These are phyloP conservation scores for Sclerotinia trifoliorum DNA, from an alignment of 2,329 filamentous ascomycete genomes.

Conservation along the genomic window DNA sequence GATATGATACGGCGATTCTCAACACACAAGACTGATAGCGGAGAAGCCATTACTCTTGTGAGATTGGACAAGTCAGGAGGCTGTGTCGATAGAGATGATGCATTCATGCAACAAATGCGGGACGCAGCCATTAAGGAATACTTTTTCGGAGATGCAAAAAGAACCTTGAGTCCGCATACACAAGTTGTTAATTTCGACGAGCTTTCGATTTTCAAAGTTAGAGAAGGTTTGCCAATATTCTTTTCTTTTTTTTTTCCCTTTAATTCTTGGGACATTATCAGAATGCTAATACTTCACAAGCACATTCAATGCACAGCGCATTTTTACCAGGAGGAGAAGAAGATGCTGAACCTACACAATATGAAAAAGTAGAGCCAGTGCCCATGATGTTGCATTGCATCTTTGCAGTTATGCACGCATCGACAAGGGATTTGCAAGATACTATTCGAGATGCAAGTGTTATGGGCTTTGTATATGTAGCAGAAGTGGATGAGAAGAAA, in stretches of 20 bases:
- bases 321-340: slow-evolving; percentile 40
- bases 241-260: not conserved
- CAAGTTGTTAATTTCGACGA: slow-evolving; percentile 78
- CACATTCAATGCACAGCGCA: slow-evolving; percentile 35
- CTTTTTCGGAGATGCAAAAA: slow-evolving; percentile 81
- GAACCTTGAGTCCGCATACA: slow-evolving; percentile 81
- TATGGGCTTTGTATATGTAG: slow-evolving; percentile 90
- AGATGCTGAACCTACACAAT: slow-evolving; percentile 42
- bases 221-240: slow-evolving; percentile 49
- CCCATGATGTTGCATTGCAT: slow-evolving; percentile 75
- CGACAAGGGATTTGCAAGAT: slow-evolving; percentile 65
- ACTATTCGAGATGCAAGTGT: slow-evolving; percentile 77
- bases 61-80: slow-evolving; percentile 83
- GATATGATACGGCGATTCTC: slow-evolving; percentile 72
- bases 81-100: slow-evolving; percentile 71
- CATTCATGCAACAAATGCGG: slow-evolving; percentile 69
- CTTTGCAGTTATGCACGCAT: slow-evolving; percentile 79
- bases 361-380: slow-evolving; percentile 65
- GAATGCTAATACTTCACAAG: slow-evolving; percentile 29
- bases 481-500: slow-evolving; percentile 84
- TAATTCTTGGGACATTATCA: not conserved
- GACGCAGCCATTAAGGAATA: slow-evolving; percentile 84
- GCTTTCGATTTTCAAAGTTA: slow-evolving; percentile 69
- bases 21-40: slow-evolving; percentile 52
- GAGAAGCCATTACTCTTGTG: slow-evolving; percentile 72